Evolutionary conservation across 768 basidiomycete genomes (phyloP).

Genomic region (Trametes cubensis): DNA sequence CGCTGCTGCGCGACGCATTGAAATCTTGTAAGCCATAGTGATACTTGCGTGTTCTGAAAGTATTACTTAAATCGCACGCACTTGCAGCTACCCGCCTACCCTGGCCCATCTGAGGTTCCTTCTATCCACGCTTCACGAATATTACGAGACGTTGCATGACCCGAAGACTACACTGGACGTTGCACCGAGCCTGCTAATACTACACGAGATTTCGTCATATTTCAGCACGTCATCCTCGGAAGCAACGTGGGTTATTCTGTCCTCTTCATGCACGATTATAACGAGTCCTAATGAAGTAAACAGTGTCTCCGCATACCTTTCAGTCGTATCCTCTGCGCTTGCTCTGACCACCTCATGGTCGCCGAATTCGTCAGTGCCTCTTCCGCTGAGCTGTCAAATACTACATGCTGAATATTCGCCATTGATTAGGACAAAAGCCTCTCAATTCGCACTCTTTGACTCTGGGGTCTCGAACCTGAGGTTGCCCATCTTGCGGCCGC

Average conservation of each 20-base stretch:
- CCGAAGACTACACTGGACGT: slow-evolving; percentile 40
- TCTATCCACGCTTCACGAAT: slow-evolving; percentile 50
- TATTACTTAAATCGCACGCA: neutral
- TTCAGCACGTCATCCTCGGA: slow-evolving; percentile 36
- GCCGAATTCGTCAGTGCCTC: slow-evolving; percentile 28
- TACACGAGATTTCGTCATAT: slow-evolving; percentile 64
- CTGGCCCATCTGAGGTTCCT: slow-evolving; percentile 57
- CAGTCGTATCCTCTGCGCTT: slow-evolving; percentile 50
- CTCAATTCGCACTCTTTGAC: slow-evolving; percentile 60
- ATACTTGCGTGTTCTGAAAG: neutral
- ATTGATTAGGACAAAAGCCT: slow-evolving; percentile 25
- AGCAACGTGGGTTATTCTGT: slow-evolving; percentile 24
- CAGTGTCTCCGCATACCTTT: slow-evolving; percentile 54
- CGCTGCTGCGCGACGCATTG: slow-evolving; percentile 32
- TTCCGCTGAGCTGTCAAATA: neutral
- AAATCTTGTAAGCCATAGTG: slow-evolving; percentile 53
- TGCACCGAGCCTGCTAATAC: slow-evolving; percentile 55
- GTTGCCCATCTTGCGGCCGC: slow-evolving; percentile 29
- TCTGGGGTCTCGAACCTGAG: slow-evolving; percentile 43
- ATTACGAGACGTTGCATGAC: slow-evolving; percentile 31
- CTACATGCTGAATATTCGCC: neutral
- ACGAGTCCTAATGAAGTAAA: slow-evolving; percentile 33
- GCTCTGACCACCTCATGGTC: slow-evolving; percentile 43
- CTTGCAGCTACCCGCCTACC: slow-evolving; percentile 62
- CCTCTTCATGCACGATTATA: neutral